Evolutionary conservation across 768 basidiomycete genomes (phyloP), one percentile per base, ranked within the genome.

Genomic region (Hypsizygus marmoreus): DNA sequence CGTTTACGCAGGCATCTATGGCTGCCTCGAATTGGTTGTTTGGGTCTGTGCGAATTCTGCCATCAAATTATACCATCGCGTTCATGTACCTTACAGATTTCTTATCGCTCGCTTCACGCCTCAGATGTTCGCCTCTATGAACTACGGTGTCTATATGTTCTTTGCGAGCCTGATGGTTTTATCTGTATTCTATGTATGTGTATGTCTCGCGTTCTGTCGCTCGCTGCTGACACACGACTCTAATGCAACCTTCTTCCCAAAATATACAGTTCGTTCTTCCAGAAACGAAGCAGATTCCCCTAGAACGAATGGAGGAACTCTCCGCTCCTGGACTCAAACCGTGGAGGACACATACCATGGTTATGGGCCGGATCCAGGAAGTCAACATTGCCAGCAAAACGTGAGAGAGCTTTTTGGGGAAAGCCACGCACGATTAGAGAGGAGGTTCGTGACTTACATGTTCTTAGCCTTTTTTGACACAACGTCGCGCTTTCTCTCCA

Each of bases 221-320:
- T n/a, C n/a, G n/a, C n/a, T n/a, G n/a, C n/a, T n/a, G n/a, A n/a
- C n/a, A n/a, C 37, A 14, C 17, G 14, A 2, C 7, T 2, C 30
- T 28, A 29, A 28, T 34, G 14, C 16, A 13, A 24, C 19, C 4
- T 14, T 24, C 16, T 25, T 20, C 32, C 41, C 11, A 50, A 48
- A 39, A 5, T 13, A 4, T 2, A 2, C 38, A 66, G 62, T 54
- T 71, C 43, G 47, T 72, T 24, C 55, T 75, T 9, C 73, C 73
- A 1, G 71, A 74, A 53, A 72, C 72, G 14, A 71, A 68, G 36
- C 62, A 66, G 36, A 43, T 73, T 13, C 73, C 71, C 2, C 62
- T 73, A 13, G 73, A 74, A 55, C 64, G 66, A 35, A 74, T 73
- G 70, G 69, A 72, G 38, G 63, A 64, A 25, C 63, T 74, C 14